Percentiles rank a stretch among this genome's conserved stretches.
Conservation (phyloP, 345 rosid genomes). For the Ceriops tagal region DNA sequence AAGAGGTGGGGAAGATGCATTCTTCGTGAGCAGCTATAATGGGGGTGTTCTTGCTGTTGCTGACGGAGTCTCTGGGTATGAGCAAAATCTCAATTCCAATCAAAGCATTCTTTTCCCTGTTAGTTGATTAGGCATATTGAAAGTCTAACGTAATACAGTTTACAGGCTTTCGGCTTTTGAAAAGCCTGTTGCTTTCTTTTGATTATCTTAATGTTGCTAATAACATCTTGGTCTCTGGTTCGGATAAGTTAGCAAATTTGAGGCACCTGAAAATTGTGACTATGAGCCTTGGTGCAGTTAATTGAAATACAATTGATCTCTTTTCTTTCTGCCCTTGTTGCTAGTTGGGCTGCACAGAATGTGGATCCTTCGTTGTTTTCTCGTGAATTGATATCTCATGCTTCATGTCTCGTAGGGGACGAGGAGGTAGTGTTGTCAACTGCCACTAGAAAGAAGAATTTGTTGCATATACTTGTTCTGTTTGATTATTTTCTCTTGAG, state of each 20-base stretch:
- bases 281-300: background rate
- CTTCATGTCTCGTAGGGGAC: constrained; percentile 49
- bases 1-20: constrained; percentile 88
- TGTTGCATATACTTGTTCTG: background rate
- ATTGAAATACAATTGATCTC: background rate
- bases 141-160: no score
- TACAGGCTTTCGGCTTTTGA: no score
- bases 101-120: background rate
- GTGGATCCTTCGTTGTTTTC: constrained; percentile 90
- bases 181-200: no score
- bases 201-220: no score
- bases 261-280: background rate
- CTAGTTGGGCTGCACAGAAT: constrained; percentile 81
- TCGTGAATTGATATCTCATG: constrained; percentile 64
- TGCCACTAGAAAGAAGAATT: background rate
- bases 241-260: no score
- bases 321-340: constrained; percentile 11
- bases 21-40: constrained; percentile 54
- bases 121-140: background rate
- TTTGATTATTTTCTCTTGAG: background rate
- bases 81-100: background rate
- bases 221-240: no score
- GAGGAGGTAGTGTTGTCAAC: constrained; percentile 41
- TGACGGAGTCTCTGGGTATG: constrained; percentile 89
- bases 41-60: constrained; percentile 89